Percentiles rank a stretch among this genome's conserved stretches.
phyloP scores from a whole-genome alignment of 192 early-diverging fungal species.

The Coemansia sp. region DNA sequence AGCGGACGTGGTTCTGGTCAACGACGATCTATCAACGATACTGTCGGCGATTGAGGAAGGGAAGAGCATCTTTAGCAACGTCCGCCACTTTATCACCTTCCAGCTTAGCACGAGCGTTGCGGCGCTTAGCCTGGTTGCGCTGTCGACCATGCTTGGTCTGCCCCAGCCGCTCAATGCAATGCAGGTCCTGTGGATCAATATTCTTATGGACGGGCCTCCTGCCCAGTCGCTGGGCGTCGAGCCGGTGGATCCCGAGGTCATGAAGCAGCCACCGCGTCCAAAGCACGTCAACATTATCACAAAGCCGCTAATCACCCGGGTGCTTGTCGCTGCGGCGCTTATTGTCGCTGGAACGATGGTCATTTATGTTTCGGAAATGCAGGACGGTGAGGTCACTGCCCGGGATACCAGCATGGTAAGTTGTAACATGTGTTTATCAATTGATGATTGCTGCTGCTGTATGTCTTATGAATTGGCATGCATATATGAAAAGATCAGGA shows the following conservation, averaged over 20 bases:
- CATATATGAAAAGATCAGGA: neutral
- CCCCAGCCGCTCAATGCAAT: conserved; percentile 94
- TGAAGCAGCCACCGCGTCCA: conserved; percentile 81
- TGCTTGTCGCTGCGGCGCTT: conserved; percentile 74
- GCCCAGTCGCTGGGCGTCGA: conserved; percentile 98
- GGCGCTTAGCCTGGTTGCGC: conserved; percentile 84
- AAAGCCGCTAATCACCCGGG: conserved; percentile 64
- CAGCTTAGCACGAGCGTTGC: conserved; percentile 94
- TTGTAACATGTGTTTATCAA: neutral
- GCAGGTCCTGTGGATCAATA: conserved; percentile 99
- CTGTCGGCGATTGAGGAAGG: conserved; percentile 95
- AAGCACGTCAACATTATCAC: conserved; percentile 82
- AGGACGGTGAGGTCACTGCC: conserved; percentile 67
- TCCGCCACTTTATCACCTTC: conserved; percentile 95
- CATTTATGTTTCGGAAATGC: conserved; percentile 77
- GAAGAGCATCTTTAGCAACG: conserved; percentile 97
- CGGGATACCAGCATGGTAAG: conserved; percentile 89
- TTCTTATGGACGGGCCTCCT: conserved; percentile 97
- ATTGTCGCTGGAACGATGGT: conserved; percentile 86
- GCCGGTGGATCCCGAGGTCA: conserved; percentile 86
- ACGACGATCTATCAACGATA: conserved; percentile 94
- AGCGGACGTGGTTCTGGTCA: conserved; percentile 94
- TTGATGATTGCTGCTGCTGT: too few relatives aligned
- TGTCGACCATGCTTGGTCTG: conserved; percentile 82
- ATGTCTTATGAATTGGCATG: too few relatives aligned